phyloP scores from a whole-genome alignment of 176 grass and related monocot genomes.

The Rhynchospora pubera region DNA sequence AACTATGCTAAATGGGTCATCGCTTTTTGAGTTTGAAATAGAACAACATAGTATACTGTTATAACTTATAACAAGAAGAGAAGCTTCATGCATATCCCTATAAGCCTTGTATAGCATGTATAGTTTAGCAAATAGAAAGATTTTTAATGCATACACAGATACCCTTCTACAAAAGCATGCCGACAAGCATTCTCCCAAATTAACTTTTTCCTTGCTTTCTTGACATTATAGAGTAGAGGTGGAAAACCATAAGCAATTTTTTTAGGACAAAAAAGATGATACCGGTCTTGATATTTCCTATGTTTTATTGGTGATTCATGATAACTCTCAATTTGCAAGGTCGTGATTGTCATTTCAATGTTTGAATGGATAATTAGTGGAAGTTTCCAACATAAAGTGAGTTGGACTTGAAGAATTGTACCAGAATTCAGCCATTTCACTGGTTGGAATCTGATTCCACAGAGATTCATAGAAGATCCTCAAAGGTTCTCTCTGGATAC shows the following conservation, averaged over 20 bases:
- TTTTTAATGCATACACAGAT: background rate
- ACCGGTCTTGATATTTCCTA: background rate
- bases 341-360: background rate
- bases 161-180: background rate
- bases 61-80: background rate
- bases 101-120: background rate
- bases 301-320: background rate
- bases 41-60: background rate
- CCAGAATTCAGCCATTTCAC: constrained; percentile 94
- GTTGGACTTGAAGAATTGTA: constrained; percentile 17
- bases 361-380: background rate
- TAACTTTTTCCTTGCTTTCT: background rate
- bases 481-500: constrained; percentile 64
- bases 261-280: background rate
- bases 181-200: background rate
- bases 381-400: background rate
- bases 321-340: background rate
- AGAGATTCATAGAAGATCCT: constrained; percentile 93
- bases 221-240: background rate
- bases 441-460: constrained; percentile 84
- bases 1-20: background rate
- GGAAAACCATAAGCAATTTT: background rate
- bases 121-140: background rate
- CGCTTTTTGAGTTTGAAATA: background rate
- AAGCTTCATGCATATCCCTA: background rate